Evolutionary conservation across 225 moss, liverwort and hornwort species (phyloP), one percentile per base, ranked within the genome.

Genomic region (Rhytidiadelphus loreus): DNA sequence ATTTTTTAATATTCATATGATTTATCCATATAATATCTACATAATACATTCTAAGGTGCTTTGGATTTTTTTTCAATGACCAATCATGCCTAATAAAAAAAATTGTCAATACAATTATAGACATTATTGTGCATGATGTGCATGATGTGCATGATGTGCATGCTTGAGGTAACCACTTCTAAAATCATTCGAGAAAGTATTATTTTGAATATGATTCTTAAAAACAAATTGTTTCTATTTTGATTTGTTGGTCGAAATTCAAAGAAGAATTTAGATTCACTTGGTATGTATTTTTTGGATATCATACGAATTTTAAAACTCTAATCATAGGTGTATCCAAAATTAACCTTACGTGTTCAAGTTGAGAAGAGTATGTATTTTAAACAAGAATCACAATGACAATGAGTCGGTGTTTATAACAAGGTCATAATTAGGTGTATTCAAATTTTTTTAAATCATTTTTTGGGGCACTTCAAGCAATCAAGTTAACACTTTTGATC

Each of bases 261-360:
- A 77, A 53, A 53, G 8, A 53, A 1, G 13, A 77, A 0, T 53
- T 77, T 23, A 53, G 8, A 75, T 22, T 75, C 2, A 21, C 1
- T 33, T 13, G 21, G 8, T 8, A 33, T 20, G 21, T 32, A 8
- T 22, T 22, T 52, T 13, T 22, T 0, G 8, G 5, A 33, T 22
- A 35, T 22, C 0, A 8, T 5, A 21, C 4, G 8, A 35, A 3
- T 52, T 33, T 52, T 5, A 19, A 35, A 35, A 2, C 23, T 52
- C 5, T 35, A 13, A 23, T 22, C 35, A 3, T 23, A 76, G 23
- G 8, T 50, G 21, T 35, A 52, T 53, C 2, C 2, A 50, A 33
- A 50, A 3, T 19, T 1, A 1, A 5, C 10, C 17, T 1, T 12
- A 20, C 30, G 4, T 1, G 0, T 50, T 75, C 12, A 75, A 12